Percentiles rank a stretch among this genome's conserved stretches.
Evolutionary conservation across 306 rosid species (phyloP).

Genomic region (Mimosa pudica): DNA sequence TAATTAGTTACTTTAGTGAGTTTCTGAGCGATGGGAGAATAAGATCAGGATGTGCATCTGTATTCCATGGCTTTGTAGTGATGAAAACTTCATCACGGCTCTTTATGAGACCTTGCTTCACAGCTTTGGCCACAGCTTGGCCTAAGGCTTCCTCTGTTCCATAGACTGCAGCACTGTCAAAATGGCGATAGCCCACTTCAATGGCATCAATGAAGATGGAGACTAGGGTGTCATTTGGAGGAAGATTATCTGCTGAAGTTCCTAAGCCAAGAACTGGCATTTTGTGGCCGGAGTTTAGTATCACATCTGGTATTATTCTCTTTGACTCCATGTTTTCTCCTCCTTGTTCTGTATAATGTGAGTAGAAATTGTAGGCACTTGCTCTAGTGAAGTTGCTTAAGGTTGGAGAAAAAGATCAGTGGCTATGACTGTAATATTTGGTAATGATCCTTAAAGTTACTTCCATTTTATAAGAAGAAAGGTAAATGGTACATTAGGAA

Average conservation of each 20-base stretch:
- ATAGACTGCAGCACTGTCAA: slow-evolving; percentile 49
- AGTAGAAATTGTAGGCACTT: background rate
- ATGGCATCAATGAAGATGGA: slow-evolving; percentile 50
- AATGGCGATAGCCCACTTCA: slow-evolving; percentile 44
- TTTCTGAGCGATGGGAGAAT: slow-evolving; percentile 56
- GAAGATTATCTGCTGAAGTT: slow-evolving; percentile 42
- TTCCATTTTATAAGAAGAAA: background rate
- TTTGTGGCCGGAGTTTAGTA: slow-evolving; percentile 45
- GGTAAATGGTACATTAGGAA: background rate
- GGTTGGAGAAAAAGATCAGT: background rate
- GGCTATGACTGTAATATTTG: background rate
- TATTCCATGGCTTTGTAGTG: slow-evolving; percentile 60
- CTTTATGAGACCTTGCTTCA: slow-evolving; percentile 47
- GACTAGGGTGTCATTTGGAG: slow-evolving; percentile 44
- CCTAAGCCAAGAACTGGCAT: slow-evolving; percentile 55
- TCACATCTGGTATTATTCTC: slow-evolving; percentile 41
- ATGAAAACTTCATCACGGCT: slow-evolving; percentile 59
- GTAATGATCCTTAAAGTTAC: background rate
- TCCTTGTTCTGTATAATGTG: background rate
- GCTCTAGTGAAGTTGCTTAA: background rate
- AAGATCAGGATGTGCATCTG: slow-evolving; percentile 50
- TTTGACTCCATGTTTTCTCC: slow-evolving; percentile 34
- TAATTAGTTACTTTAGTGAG: slow-evolving; percentile 47
- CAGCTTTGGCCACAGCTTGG: slow-evolving; percentile 40
- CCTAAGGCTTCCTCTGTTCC: slow-evolving; percentile 54